Evolutionary conservation across 2,329 filamentous ascomycete genomes (phyloP).

Genomic region (Ceratocystis ficicola): DNA sequence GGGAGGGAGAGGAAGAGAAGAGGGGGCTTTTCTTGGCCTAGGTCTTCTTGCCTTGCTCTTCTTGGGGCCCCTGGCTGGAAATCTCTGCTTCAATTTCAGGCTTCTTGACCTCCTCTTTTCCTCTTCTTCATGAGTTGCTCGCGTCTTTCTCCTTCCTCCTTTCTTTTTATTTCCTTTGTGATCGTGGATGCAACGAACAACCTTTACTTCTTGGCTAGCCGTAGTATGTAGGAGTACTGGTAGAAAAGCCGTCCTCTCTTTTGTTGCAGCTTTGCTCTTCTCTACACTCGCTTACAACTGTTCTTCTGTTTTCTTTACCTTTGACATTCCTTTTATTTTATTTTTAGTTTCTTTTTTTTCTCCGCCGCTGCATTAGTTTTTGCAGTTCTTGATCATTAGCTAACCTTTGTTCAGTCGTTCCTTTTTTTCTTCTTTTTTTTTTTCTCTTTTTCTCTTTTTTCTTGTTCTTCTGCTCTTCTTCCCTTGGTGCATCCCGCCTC

Average conservation of each 20-base stretch:
- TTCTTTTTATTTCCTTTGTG: neutral
- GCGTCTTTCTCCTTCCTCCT: neutral
- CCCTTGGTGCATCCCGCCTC: neutral
- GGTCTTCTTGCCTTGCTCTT: neutral
- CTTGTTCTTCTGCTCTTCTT: neutral
- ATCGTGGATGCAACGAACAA: neutral
- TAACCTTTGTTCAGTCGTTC: neutral
- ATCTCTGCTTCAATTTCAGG: conserved; percentile 9
- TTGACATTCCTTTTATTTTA: conserved; percentile 8
- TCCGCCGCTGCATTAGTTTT: neutral
- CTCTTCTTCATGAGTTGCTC: neutral
- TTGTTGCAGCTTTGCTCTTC: neutral
- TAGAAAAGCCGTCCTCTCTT: neutral
- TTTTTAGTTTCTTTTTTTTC: conserved; percentile 6
- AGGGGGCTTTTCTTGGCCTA: neutral
- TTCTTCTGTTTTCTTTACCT: neutral
- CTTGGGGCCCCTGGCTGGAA: neutral
- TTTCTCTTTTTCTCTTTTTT: neutral
- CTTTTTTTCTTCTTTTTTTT: neutral
- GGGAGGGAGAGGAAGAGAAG: neutral
- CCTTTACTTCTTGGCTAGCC: neutral
- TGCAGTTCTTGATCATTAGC: neutral
- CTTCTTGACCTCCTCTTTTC: conserved; percentile 1
- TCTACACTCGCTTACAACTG: conserved; percentile 4
- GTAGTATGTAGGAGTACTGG: neutral